A percentile compares a stretch with the other conserved stretches of the same genome.
Conservation (phyloP, 352 stramenopile species). For the Pythium plurisporium region DNA sequence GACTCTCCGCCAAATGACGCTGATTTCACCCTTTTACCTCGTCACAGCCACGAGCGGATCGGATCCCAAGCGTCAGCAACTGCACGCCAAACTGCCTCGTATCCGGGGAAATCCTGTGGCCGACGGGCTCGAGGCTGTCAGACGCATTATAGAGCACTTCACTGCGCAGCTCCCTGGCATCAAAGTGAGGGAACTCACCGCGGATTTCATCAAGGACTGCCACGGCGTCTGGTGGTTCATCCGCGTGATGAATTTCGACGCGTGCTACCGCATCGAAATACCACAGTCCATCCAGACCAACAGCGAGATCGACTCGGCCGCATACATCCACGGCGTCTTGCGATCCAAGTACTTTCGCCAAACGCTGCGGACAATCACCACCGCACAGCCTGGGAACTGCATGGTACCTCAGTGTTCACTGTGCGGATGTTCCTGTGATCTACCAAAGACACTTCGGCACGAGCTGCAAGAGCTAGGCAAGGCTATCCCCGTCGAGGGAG, state of each 20-base stretch:
- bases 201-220: conserved; percentile 69
- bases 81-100: conserved; percentile 37
- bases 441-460: conserved; percentile 31
- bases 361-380: conserved; percentile 1
- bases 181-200: conserved; percentile 48
- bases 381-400: conserved; percentile 6
- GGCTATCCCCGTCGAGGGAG: not conserved
- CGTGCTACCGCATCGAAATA: conserved; percentile 30
- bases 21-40: conserved; percentile 20
- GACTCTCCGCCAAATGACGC: conserved; percentile 16
- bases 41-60: conserved; percentile 21
- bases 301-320: conserved; percentile 18
- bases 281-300: conserved; percentile 24
- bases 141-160: conserved; percentile 59
- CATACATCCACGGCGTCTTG: conserved; percentile 34
- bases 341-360: conserved; percentile 38
- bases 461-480: conserved; percentile 39
- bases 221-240: conserved; percentile 66
- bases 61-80: conserved; percentile 25
- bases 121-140: conserved; percentile 42
- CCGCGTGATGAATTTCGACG: conserved; percentile 51
- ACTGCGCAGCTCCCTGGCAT: conserved; percentile 54
- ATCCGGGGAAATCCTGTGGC: conserved; percentile 51
- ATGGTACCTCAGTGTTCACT: conserved; percentile 44
- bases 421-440: conserved; percentile 49